A percentile compares a stretch with the other conserved stretches of the same genome.
Conservation (phyloP, 108 stramenopile genomes). For the Cyclotella sp. region DNA sequence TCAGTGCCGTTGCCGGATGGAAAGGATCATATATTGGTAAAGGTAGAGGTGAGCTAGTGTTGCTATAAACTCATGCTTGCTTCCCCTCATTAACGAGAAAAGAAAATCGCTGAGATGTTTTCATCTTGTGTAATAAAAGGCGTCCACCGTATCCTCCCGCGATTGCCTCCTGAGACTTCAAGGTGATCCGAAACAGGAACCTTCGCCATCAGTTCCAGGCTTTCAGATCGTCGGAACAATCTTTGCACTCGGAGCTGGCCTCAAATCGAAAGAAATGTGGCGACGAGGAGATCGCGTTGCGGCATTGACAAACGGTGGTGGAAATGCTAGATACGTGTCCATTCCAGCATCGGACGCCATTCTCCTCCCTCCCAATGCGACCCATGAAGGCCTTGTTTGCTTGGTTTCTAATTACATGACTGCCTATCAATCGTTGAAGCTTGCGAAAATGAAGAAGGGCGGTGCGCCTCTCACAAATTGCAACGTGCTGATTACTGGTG, state of each 20-base stretch:
- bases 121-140: conserved; percentile 23
- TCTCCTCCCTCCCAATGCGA: conserved; percentile 57
- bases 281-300: conserved; percentile 65
- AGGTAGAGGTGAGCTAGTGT: conserved; percentile 51
- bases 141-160: conserved; percentile 66
- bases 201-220: conserved; percentile 61
- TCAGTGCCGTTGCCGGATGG: conserved; percentile 26
- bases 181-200: conserved; percentile 24
- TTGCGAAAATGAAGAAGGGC: conserved; percentile 41
- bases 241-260: conserved; percentile 35
- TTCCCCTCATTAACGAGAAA: background rate
- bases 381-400: conserved; percentile 53
- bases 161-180: conserved; percentile 64
- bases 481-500: conserved; percentile 71
- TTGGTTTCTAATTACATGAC: conserved; percentile 76
- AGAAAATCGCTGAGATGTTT: background rate
- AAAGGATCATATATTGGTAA: conserved; percentile 55
- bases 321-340: conserved; percentile 69
- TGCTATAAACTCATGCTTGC: no score
- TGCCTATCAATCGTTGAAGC: conserved; percentile 72
- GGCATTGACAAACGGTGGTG: conserved; percentile 63
- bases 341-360: conserved; percentile 54
- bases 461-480: conserved; percentile 28
- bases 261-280: conserved; percentile 9
- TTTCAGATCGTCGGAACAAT: conserved; percentile 64